These are phyloP conservation scores for Astragalus glycyphyllos DNA, from an alignment of 306 rosid species.

Conservation along the genomic window DNA sequence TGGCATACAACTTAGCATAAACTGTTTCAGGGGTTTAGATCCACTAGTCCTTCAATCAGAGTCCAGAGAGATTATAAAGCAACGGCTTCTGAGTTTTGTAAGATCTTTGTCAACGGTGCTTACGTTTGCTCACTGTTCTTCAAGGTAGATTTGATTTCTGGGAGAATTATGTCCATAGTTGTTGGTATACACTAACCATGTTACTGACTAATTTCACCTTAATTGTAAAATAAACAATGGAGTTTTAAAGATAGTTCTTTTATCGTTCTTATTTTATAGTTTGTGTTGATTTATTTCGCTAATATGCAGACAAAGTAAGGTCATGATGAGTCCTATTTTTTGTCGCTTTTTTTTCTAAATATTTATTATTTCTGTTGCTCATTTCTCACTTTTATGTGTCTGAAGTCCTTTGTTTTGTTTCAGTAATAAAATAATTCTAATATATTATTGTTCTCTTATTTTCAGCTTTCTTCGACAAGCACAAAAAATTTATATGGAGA, in stretches of 20 bases:
- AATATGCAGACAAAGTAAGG: conserved; percentile 17
- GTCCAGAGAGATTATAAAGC: conserved; percentile 75
- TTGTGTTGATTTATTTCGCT: conserved; percentile 19
- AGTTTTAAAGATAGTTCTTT: conserved; percentile 1
- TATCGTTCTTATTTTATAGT: conserved; percentile 16
- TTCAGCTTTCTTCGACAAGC: conserved; percentile 89
- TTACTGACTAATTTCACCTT: conserved; percentile 28
- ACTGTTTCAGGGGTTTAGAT: conserved; percentile 79
- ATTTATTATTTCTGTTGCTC: not conserved
- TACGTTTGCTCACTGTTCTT: conserved; percentile 87
- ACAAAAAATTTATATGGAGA: conserved; percentile 67
- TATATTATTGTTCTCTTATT: conserved; percentile 37
- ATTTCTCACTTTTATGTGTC: conserved; percentile 27
- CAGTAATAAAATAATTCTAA: conserved; percentile 5
- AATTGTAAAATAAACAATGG: conserved; percentile 6
- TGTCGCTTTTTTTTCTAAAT: not conserved
- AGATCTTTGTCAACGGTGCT: conserved; percentile 88
- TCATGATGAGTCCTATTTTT: not conserved
- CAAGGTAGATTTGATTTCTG: conserved; percentile 65
- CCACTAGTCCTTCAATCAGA: conserved; percentile 73
- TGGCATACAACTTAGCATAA: conserved; percentile 29
- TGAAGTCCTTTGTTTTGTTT: conserved; percentile 42
- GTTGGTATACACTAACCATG: conserved; percentile 4
- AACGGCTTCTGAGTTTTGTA: conserved; percentile 70
- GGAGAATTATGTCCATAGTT: not conserved